Evolutionary conservation across 78 protist species (phyloP).

Genomic region (Guillardia theta): DNA sequence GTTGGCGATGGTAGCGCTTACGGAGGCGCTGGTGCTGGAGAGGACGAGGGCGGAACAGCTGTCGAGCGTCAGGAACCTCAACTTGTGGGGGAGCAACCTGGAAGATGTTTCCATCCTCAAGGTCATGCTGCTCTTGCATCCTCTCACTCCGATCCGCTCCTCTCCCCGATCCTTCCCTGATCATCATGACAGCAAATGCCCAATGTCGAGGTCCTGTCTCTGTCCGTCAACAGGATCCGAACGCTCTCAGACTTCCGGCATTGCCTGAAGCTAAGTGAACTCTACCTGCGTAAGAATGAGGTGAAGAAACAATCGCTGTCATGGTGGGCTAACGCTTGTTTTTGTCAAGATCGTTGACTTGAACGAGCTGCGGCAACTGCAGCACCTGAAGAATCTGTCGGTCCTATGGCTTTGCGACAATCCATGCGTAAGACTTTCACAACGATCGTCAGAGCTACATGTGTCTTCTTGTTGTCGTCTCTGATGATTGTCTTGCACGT

Average conservation of each 20-base stretch:
- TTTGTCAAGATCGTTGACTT: constrained; percentile 9
- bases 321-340: neutral
- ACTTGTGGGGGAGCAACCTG: constrained; percentile 71
- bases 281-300: constrained; percentile 70
- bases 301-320: neutral
- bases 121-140: neutral
- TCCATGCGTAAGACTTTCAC: constrained; percentile 73
- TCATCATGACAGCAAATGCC: constrained; percentile 40
- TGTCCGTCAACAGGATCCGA: constrained; percentile 63
- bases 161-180: neutral
- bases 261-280: constrained; percentile 61
- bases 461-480: neutral
- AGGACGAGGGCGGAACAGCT: constrained; percentile 43
- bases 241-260: constrained; percentile 35
- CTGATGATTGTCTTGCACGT: neutral
- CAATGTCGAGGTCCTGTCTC: constrained; percentile 54
- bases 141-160: neutral
- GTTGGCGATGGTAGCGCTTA: neutral
- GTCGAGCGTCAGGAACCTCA: constrained; percentile 50
- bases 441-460: neutral
- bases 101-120: constrained; percentile 56
- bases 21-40: constrained; percentile 45
- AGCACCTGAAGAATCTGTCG: neutral
- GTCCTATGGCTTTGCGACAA: constrained; percentile 69
- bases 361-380: constrained; percentile 47